A percentile compares a stretch with the other conserved stretches of the same genome.
phyloP scores from a whole-genome alignment of 2,329 filamentous ascomycete genomes.

The Penicillium nordicum region DNA sequence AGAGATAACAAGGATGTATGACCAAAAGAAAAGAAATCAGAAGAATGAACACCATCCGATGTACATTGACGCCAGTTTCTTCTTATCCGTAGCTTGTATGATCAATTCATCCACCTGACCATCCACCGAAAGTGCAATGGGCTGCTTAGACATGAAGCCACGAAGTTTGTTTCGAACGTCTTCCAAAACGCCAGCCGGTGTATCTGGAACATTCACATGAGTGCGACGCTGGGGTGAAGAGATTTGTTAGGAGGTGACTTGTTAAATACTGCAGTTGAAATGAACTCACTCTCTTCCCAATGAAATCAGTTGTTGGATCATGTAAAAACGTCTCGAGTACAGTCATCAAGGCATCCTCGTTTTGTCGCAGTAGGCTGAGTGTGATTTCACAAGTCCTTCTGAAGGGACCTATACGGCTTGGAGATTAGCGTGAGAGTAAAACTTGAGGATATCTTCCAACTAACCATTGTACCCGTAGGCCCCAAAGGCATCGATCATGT shows the following conservation, averaged over 20 bases:
- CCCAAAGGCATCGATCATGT: conserved; percentile 97
- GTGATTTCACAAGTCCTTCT: conserved; percentile 87
- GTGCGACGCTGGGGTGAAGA: conserved; percentile 46
- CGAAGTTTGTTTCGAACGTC: conserved; percentile 82
- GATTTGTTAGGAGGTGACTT: background rate
- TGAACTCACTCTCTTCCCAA: conserved; percentile 62
- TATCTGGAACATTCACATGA: conserved; percentile 57
- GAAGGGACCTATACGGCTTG: conserved; percentile 62
- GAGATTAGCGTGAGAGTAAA: conserved; percentile 3
- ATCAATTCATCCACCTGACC: conserved; percentile 97
- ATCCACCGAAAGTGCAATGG: conserved; percentile 88
- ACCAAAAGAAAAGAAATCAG: conserved; percentile 29
- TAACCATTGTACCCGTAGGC: conserved; percentile 80
- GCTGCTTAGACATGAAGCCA: conserved; percentile 80
- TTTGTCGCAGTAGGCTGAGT: conserved; percentile 75
- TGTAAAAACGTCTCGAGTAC: conserved; percentile 96
- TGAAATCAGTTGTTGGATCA: conserved; percentile 90
- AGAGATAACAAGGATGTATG: background rate
- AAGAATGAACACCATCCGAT: conserved; percentile 85
- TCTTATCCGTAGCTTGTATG: conserved; percentile 74
- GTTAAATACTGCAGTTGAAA: background rate
- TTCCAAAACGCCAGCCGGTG: conserved; percentile 77
- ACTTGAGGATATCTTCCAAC: background rate
- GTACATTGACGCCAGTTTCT: conserved; percentile 87
- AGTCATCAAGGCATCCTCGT: conserved; percentile 95